These are phyloP conservation scores for Cadophora gregata DNA, from an alignment of 2,329 filamentous ascomycete species.

Conservation along the genomic window DNA sequence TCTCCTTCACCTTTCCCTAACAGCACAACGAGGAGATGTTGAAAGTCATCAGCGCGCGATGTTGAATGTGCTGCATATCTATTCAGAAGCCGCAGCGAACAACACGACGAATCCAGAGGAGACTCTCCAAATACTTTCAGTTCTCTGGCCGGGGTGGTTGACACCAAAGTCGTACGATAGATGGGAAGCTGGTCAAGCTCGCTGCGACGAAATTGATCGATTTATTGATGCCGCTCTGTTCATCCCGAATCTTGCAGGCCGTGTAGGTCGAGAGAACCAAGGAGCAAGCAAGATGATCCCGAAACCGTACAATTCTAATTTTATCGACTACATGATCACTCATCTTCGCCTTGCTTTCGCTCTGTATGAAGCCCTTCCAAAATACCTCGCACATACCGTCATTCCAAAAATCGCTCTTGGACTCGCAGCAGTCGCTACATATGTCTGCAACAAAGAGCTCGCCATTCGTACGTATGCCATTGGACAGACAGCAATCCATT, in stretches of 20 bases:
- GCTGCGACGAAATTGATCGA: conserved; percentile 9
- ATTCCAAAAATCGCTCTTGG: not conserved
- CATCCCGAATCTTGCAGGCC: conserved; percentile 1
- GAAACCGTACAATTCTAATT: not conserved
- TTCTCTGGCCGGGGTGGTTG: conserved; percentile 4
- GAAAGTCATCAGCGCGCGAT: conserved; percentile 8
- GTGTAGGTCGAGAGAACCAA: not conserved
- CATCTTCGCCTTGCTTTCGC: conserved; percentile 7
- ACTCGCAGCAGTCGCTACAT: not conserved
- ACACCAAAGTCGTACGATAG: not conserved
- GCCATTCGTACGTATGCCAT: not conserved
- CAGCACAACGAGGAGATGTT: not conserved
- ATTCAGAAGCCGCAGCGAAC: not conserved
- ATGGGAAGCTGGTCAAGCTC: not conserved
- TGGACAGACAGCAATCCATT: not conserved
- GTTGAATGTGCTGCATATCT: conserved; percentile 5
- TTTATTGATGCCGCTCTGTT: conserved; percentile 6
- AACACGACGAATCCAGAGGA: not conserved
- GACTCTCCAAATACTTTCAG: not conserved
- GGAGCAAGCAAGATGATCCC: conserved; percentile 9
- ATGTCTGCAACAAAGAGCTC: conserved; percentile 6
- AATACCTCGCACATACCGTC: not conserved
- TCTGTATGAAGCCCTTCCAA: not conserved
- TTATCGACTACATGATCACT: not conserved
- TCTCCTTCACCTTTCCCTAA: not conserved